These are phyloP conservation scores for Lactarius sanguifluus DNA, from an alignment of 768 basidiomycete species.

Conservation along the genomic window DNA sequence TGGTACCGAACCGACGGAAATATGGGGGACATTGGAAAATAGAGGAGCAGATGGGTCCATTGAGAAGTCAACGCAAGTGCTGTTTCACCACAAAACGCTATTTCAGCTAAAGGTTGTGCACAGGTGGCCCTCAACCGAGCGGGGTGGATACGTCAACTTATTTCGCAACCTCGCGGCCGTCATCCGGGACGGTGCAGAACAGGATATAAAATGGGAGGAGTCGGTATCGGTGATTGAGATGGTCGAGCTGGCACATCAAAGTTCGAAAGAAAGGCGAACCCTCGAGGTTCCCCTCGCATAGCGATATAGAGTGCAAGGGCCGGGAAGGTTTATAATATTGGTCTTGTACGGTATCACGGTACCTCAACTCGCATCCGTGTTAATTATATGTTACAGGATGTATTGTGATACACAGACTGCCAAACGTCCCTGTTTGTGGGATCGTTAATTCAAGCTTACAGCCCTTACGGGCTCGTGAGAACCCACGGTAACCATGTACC, in stretches of 20 bases:
- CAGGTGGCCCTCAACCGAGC: slow-evolving; percentile 63
- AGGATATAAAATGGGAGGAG: slow-evolving; percentile 71
- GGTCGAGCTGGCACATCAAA: slow-evolving; percentile 70
- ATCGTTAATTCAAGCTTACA: no score
- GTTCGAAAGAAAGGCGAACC: slow-evolving; percentile 59
- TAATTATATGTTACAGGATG: not conserved
- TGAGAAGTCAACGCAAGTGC: slow-evolving; percentile 37
- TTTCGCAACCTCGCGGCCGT: slow-evolving; percentile 66
- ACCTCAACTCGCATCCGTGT: not conserved
- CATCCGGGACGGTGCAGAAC: slow-evolving; percentile 54
- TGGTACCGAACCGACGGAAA: slow-evolving; percentile 61
- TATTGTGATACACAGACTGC: not conserved
- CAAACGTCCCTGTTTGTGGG: not conserved
- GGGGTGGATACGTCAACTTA: slow-evolving; percentile 58
- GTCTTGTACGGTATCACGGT: not conserved
- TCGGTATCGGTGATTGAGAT: slow-evolving; percentile 70
- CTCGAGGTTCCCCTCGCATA: slow-evolving; percentile 34
- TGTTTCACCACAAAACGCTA: slow-evolving; percentile 21
- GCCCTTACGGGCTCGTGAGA: no score
- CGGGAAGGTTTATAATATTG: not conserved
- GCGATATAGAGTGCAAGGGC: not conserved
- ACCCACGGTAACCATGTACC: no score
- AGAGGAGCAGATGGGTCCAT: slow-evolving; percentile 46
- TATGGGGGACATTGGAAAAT: slow-evolving; percentile 64
- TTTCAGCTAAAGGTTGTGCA: slow-evolving; percentile 26